These are phyloP conservation scores for Silene uniflora DNA, from an alignment of 148 eudicot genomes.

Conservation along the genomic window DNA sequence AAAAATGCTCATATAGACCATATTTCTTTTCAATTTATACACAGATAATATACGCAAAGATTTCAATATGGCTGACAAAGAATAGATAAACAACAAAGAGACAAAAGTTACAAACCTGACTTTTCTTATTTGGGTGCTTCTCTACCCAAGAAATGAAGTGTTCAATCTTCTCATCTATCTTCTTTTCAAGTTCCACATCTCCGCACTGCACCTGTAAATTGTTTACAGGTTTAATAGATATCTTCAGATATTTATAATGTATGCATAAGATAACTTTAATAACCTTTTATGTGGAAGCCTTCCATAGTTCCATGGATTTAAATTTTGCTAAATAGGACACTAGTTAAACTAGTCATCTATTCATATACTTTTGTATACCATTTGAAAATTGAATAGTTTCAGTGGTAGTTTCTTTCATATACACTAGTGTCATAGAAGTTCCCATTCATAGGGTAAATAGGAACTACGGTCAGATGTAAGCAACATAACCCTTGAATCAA, in stretches of 20 bases:
- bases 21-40: no score
- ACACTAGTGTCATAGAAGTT: no score
- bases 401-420: no score
- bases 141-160: slow-evolving; percentile 88
- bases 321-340: neutral
- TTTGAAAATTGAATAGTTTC: neutral
- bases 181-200: slow-evolving; percentile 79
- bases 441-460: no score
- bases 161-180: slow-evolving; percentile 89
- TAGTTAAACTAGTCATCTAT: neutral
- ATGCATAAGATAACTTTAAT: neutral
- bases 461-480: no score
- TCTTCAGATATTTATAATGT: neutral
- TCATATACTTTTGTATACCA: neutral
- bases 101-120: slow-evolving; percentile 52
- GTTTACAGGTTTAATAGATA: neutral
- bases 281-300: neutral
- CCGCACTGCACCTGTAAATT: slow-evolving; percentile 81
- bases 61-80: neutral
- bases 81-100: neutral
- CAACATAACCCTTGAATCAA: no score
- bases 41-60: neutral
- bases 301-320: neutral
- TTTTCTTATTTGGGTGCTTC: slow-evolving; percentile 95
- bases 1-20: neutral